Evolutionary conservation across 2,329 filamentous ascomycete genomes (phyloP).

Genomic region (Zymoseptoria ardabiliae): DNA sequence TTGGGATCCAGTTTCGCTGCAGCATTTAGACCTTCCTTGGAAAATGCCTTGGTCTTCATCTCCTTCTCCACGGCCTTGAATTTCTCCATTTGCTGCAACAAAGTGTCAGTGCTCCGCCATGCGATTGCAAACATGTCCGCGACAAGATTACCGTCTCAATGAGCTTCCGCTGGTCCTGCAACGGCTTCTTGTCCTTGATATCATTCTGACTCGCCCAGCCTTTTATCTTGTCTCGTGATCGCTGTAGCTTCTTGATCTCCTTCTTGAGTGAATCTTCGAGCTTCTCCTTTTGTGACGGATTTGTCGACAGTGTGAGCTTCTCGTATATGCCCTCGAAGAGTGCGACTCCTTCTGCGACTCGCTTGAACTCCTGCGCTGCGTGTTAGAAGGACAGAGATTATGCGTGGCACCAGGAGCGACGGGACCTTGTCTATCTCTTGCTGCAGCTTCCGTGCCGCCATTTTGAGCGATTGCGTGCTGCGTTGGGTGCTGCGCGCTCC

Average conservation of each 20-base stretch:
- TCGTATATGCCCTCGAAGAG: constrained; percentile 95
- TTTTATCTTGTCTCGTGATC: constrained; percentile 97
- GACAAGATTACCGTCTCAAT: constrained; percentile 77
- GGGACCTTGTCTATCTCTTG: constrained; percentile 93
- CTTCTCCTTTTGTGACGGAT: constrained; percentile 95
- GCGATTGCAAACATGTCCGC: neutral
- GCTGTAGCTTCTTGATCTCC: constrained; percentile 99
- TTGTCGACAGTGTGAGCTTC: constrained; percentile 89
- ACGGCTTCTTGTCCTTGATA: constrained; percentile 97
- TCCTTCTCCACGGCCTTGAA: constrained; percentile 99
- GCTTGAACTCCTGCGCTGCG: constrained; percentile 63
- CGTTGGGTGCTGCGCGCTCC: neutral
- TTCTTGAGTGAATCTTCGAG: constrained; percentile 96
- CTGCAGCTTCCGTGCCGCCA: constrained; percentile 93
- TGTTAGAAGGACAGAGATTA: constrained; percentile 12
- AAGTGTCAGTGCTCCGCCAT: constrained; percentile 14
- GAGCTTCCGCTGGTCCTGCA: constrained; percentile 87
- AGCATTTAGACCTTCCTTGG: constrained; percentile 90
- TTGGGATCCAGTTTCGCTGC: constrained; percentile 94
- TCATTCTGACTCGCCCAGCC: constrained; percentile 98
- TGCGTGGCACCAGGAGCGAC: neutral
- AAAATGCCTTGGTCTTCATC: constrained; percentile 99
- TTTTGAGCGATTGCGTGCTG: constrained; percentile 35
- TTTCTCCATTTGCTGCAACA: constrained; percentile 83
- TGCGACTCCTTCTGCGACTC: constrained; percentile 84